Evolutionary conservation across 169 alveolate species (phyloP).

Genomic region (Plasmodium adleri): DNA sequence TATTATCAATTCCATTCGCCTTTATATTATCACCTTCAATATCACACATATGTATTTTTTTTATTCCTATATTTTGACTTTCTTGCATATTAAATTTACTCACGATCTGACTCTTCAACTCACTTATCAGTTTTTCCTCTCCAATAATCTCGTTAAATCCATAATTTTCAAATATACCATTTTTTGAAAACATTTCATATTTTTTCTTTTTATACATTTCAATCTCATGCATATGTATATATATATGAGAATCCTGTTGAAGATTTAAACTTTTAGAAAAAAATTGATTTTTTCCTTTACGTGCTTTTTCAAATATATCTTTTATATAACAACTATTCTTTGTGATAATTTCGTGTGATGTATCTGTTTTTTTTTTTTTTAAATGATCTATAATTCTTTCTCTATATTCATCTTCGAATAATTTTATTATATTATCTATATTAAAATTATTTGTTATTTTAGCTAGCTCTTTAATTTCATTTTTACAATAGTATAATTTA

Average conservation of each 20-base stretch:
- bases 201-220: conserved; percentile 40
- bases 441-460: conserved; percentile 38
- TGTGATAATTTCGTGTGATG: not conserved
- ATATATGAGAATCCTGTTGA: conserved; percentile 33
- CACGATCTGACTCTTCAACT: conserved; percentile 17
- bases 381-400: conserved; percentile 39
- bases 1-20: not conserved
- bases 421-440: conserved; percentile 11
- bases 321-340: not conserved
- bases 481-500: conserved; percentile 7
- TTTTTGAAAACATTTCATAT: not conserved
- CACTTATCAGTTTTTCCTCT: conserved; percentile 12
- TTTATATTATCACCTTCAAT: not conserved
- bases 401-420: conserved; percentile 46
- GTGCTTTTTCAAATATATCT: not conserved
- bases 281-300: conserved; percentile 12
- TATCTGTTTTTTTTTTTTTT: not conserved
- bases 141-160: conserved; percentile 36
- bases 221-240: conserved; percentile 36
- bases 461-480: conserved; percentile 1
- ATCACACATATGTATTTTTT: too few relatives aligned
- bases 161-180: not conserved
- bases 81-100: not conserved
- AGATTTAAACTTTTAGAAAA: conserved; percentile 35
- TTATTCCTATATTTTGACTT: not conserved